phyloP scores from a whole-genome alignment of 192 early-diverging fungal genomes.

The Mortierella claussenii region DNA sequence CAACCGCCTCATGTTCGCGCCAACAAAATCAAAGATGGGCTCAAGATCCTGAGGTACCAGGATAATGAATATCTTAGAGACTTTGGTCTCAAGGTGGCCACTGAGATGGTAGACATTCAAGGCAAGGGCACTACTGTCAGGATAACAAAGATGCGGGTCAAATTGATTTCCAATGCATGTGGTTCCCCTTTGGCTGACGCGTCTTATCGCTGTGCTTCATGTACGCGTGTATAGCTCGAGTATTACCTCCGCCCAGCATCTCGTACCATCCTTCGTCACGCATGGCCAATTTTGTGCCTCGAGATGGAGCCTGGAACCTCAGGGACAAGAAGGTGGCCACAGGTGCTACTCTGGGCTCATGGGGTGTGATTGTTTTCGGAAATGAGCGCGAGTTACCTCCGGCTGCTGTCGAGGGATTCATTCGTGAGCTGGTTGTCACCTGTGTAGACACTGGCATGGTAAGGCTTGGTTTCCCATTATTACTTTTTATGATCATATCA shows the following conservation, averaged over 20 bases:
- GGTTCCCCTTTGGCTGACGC: no score
- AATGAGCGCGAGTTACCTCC: constrained; percentile 62
- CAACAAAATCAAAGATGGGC: constrained; percentile 83
- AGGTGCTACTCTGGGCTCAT: constrained; percentile 80
- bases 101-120: constrained; percentile 73
- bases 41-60: constrained; percentile 71
- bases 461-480: constrained; percentile 8
- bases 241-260: constrained; percentile 83
- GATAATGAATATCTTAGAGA: constrained; percentile 78
- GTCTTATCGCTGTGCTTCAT: no score
- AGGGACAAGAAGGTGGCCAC: constrained; percentile 80
- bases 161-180: no score
- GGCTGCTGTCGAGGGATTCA: constrained; percentile 71
- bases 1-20: constrained; percentile 85
- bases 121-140: constrained; percentile 12
- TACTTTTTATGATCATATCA: not conserved
- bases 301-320: constrained; percentile 90
- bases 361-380: constrained; percentile 85
- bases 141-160: no score
- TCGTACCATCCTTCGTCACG: constrained; percentile 66
- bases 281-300: constrained; percentile 60
- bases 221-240: constrained; percentile 72
- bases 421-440: constrained; percentile 77
- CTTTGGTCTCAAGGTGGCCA: constrained; percentile 78
- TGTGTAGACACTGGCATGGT: constrained; percentile 80